phyloP scores from a whole-genome alignment of 2,329 filamentous ascomycete genomes.

The Xylaria arbuscula region DNA sequence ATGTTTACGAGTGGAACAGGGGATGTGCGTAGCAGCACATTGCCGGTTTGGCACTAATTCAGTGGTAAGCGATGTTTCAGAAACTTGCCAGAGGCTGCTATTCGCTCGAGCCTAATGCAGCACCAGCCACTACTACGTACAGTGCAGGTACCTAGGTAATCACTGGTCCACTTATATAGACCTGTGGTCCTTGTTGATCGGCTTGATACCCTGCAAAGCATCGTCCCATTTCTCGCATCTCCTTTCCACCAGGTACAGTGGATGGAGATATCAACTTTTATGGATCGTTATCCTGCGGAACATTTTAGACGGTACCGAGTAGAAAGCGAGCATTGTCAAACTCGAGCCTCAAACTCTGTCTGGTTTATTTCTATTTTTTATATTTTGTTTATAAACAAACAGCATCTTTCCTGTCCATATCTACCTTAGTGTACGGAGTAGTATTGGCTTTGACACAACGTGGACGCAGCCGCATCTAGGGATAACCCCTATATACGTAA shows the following conservation, averaged over 20 bases:
- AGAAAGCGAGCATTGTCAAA: too few species aligned
- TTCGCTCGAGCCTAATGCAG: constrained; percentile 11
- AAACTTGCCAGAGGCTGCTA: constrained; percentile 2
- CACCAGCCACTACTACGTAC: constrained; percentile 3
- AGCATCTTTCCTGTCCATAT: neutral
- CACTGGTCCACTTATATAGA: neutral
- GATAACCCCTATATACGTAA: constrained; percentile 1
- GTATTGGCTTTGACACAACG: neutral
- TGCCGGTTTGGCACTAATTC: neutral
- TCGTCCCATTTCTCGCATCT: constrained; percentile 21
- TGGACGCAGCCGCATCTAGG: constrained; percentile 1
- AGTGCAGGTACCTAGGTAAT: neutral
- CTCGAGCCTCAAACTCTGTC: too few species aligned
- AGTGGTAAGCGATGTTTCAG: constrained; percentile 14
- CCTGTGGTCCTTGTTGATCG: constrained; percentile 8
- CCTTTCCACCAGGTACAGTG: neutral
- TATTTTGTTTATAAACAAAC: neutral
- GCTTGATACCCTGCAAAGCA: constrained; percentile 16
- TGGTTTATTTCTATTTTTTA: too few species aligned
- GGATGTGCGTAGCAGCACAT: neutral
- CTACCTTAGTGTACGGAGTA: neutral
- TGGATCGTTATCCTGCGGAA: too few species aligned
- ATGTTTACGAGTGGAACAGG: neutral
- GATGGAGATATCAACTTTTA: constrained; percentile 11
- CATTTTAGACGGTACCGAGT: too few species aligned